Conservation (phyloP, 345 rosid species). For the Salix koriyanagi region DNA sequence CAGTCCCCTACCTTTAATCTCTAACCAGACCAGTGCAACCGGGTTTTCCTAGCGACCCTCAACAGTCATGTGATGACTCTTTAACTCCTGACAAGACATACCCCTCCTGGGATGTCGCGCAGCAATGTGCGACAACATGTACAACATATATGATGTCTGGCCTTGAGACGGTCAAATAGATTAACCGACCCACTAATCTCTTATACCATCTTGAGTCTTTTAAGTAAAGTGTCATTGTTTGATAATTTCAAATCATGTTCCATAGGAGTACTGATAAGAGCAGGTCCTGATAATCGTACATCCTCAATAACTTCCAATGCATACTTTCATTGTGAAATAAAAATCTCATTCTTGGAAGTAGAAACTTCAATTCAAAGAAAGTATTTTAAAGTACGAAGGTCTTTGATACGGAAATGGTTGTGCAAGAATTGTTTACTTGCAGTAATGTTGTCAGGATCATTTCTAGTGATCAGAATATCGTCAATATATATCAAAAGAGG, state of each 20-base stretch:
- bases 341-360: not conserved
- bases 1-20: too few species aligned
- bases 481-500: not conserved
- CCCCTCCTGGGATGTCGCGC: too few species aligned
- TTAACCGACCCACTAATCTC: not conserved
- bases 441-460: not conserved
- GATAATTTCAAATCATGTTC: not conserved
- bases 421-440: not conserved
- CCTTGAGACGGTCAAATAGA: conserved; percentile 1
- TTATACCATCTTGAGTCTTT: not conserved
- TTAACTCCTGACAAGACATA: too few species aligned
- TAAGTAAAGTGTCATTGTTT: not conserved
- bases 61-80: too few species aligned
- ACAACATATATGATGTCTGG: conserved; percentile 1
- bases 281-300: not conserved
- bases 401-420: not conserved
- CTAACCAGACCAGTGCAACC: too few species aligned
- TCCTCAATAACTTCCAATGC: not conserved
- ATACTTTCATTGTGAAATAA: not conserved
- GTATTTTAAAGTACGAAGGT: not conserved
- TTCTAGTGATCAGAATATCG: not conserved
- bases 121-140: not conserved
- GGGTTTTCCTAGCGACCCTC: too few species aligned
- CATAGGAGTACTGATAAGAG: not conserved
- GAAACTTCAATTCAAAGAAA: not conserved